Evolutionary conservation across 768 basidiomycete species (phyloP), one percentile per base, ranked within the genome.

Genomic region (Solioccasus polychromus): DNA sequence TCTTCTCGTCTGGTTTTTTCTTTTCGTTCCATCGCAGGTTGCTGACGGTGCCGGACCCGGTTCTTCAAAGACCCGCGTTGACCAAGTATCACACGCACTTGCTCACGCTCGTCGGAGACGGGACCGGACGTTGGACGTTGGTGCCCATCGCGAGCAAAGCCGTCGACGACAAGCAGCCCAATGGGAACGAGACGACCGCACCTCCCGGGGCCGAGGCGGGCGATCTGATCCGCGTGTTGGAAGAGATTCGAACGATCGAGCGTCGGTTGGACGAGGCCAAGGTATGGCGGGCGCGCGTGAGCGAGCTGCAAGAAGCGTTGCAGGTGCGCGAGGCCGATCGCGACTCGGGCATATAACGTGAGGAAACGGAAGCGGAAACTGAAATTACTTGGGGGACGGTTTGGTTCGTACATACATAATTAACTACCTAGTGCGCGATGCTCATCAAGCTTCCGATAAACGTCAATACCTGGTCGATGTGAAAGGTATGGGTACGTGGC

Each of bases 371-470:
- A n/a, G n/a, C n/a, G n/a, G n/a, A n/a, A n/a, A n/a, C n/a, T n/a
- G n/a, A n/a, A n/a, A n/a, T n/a, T n/a, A n/a, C n/a, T n/a, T n/a
- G n/a, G n/a, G n/a, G n/a, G n/a, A n/a, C n/a, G n/a, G n/a, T n/a
- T n/a, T n/a, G n/a, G n/a, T n/a, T 31, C 30, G 30, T 31, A 31
- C 30, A 5, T 15, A 12, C 30, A 31, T 31, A 31, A 31, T 5
- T 9, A 31, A 5, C 30, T 17, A 17, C 24, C 49, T 15, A 57
- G 32, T 60, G 73, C 3, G 76, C 74, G 44, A 88, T 74, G 58
- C 77, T 81, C 92, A 93, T 92, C 69, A 93, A 75, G 55, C 92
- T 92, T 42, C 90, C 95, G 35, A 94, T 90, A 64, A 98, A 98
- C 2, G 93, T 97, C 68, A 97, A 73, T 58, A 97, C 92, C 91